Evolutionary conservation across 1,139 yeast species (phyloP).

Genomic region (Diutina mesorugosa): DNA sequence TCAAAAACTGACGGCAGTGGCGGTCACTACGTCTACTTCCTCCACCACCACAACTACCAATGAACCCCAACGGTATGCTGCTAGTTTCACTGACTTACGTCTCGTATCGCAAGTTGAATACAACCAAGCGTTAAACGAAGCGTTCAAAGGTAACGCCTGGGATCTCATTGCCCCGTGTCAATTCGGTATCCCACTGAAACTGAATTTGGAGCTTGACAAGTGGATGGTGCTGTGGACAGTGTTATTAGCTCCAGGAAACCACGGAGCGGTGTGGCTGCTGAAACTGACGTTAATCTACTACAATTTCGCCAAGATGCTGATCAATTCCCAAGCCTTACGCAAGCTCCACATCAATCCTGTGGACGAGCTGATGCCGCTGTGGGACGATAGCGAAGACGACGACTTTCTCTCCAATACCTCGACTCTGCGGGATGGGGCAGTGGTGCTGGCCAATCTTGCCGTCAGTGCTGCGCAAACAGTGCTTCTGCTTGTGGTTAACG

Average conservation of each 20-base stretch:
- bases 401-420: constrained; percentile 26
- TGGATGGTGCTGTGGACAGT: constrained; percentile 84
- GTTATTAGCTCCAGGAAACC: constrained; percentile 43
- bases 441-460: constrained; percentile 36
- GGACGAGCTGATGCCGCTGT: constrained; percentile 7
- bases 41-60: background rate
- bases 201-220: constrained; percentile 54
- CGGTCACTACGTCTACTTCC: background rate
- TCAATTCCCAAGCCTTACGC: constrained; percentile 45
- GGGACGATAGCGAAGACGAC: constrained; percentile 13
- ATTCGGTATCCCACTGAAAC: constrained; percentile 56
- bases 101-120: constrained; percentile 65
- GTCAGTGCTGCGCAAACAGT: constrained; percentile 54
- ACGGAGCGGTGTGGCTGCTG: constrained; percentile 57
- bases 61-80: background rate
- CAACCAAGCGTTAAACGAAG: constrained; percentile 50
- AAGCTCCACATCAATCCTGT: constrained; percentile 24
- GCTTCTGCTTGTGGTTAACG: constrained; percentile 43
- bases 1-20: background rate
- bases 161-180: constrained; percentile 45
- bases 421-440: constrained; percentile 22
- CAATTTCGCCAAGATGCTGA: constrained; percentile 66
- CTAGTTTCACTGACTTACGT: constrained; percentile 36
- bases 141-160: constrained; percentile 53
- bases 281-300: constrained; percentile 60